phyloP scores from a whole-genome alignment of 768 basidiomycete genomes.

The Lyophyllum semitale region DNA sequence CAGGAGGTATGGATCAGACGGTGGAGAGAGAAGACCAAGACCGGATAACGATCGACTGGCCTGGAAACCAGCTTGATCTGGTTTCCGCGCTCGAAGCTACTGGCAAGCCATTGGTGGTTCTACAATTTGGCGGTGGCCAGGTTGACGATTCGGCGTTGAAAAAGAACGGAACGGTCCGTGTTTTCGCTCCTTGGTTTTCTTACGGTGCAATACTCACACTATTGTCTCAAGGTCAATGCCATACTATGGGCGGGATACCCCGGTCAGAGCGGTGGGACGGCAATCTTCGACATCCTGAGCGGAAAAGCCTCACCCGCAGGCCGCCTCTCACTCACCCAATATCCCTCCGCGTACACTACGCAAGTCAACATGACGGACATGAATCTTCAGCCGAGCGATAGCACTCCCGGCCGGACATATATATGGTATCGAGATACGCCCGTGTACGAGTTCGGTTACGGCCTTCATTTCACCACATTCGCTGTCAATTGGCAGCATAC shows the following conservation, averaged over 20 bases:
- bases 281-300: conserved; percentile 51
- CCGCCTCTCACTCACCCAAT: conserved; percentile 55
- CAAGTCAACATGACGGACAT: conserved; percentile 61
- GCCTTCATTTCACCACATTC: conserved; percentile 58
- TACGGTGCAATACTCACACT: not conserved
- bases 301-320: conserved; percentile 57
- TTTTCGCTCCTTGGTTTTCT: not conserved
- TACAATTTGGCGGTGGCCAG: conserved; percentile 62
- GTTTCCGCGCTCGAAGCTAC: conserved; percentile 44
- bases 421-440: conserved; percentile 56
- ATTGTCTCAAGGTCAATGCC: conserved; percentile 44
- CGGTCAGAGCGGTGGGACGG: conserved; percentile 55
- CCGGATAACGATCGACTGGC: conserved; percentile 52
- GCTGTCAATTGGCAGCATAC: conserved; percentile 36
- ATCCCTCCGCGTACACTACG: conserved; percentile 48
- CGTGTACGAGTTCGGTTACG: conserved; percentile 55
- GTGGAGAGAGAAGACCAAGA: conserved; percentile 52
- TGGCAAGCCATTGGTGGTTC: conserved; percentile 52
- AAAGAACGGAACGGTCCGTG: conserved; percentile 38
- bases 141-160: conserved; percentile 51
- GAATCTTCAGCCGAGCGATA: conserved; percentile 47
- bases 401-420: conserved; percentile 58
- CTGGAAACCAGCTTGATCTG: conserved; percentile 55
- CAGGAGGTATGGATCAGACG: conserved; percentile 54
- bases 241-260: conserved; percentile 62